Percentiles rank a stretch among this genome's conserved stretches.
Evolutionary conservation across 169 alveolate genomes (phyloP).

Genomic region (Amoebophrya sp.): DNA sequence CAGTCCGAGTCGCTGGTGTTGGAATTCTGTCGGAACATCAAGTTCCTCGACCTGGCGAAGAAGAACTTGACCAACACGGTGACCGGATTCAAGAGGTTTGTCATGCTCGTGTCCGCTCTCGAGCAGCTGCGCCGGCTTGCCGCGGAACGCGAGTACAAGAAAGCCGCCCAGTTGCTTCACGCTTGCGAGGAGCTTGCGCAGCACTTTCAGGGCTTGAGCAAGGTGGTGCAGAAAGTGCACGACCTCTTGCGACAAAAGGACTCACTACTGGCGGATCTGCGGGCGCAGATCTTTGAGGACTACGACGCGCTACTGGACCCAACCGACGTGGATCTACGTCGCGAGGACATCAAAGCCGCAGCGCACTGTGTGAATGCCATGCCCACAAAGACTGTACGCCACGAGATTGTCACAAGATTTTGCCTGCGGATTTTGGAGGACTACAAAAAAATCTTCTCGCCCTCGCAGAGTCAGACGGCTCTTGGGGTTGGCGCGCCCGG

Average conservation of each 20-base stretch:
- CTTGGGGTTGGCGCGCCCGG: too few relatives aligned
- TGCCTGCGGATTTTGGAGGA: background rate
- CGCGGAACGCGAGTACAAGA: background rate
- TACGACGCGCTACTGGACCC: background rate
- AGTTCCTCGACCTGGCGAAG: background rate
- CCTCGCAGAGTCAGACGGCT: too few relatives aligned
- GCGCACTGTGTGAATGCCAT: conserved; percentile 5
- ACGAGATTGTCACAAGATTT: background rate
- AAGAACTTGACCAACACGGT: background rate
- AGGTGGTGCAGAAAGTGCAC: background rate
- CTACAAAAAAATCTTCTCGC: background rate
- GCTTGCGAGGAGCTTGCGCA: background rate
- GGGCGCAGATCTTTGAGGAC: background rate
- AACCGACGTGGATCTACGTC: background rate
- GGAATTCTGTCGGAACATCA: background rate
- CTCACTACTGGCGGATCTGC: background rate
- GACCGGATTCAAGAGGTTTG: background rate
- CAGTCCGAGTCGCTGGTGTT: background rate
- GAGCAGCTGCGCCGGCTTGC: conserved; percentile 3
- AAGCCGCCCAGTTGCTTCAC: background rate
- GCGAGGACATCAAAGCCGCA: background rate
- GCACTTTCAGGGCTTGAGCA: background rate
- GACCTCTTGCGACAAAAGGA: background rate
- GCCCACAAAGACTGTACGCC: background rate
- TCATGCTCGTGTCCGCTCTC: conserved; percentile 1